Evolutionary conservation across 305 asterid genomes (phyloP).

Genomic region (Fraxinus baroniana): DNA sequence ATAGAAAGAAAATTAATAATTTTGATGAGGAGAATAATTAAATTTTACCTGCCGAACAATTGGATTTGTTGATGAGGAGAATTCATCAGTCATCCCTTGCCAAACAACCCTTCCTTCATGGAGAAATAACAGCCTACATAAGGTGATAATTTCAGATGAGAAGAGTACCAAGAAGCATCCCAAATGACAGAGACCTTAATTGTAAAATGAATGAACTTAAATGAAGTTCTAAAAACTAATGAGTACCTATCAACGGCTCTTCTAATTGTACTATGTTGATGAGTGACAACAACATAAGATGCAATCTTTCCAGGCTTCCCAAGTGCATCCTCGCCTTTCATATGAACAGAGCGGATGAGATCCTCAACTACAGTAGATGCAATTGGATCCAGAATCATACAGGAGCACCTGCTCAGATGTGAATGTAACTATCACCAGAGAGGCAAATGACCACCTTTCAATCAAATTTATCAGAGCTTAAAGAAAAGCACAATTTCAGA

Average conservation of each 20-base stretch:
- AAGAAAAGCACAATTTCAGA: neutral
- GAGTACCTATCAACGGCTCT: constrained; percentile 94
- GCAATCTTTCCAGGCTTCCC: constrained; percentile 90
- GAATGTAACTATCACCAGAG: constrained; percentile 7
- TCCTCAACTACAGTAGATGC: constrained; percentile 99
- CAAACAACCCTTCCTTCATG: constrained; percentile 90
- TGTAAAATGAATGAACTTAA: constrained; percentile 8
- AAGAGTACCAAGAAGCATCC: constrained; percentile 17
- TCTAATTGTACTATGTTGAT: constrained; percentile 94
- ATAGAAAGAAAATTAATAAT: neutral
- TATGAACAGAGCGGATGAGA: constrained; percentile 93
- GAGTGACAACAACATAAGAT: constrained; percentile 91
- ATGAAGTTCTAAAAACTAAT: constrained; percentile 15
- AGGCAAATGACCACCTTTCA: constrained; percentile 1
- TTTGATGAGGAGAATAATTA: neutral
- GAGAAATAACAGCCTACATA: constrained; percentile 72
- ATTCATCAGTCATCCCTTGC: constrained; percentile 97
- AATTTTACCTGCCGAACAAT: constrained; percentile 81
- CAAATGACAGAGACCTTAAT: constrained; percentile 14
- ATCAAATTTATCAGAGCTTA: neutral
- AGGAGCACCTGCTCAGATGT: constrained; percentile 70
- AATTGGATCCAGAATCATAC: constrained; percentile 97
- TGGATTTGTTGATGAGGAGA: constrained; percentile 75
- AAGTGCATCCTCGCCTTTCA: constrained; percentile 76
- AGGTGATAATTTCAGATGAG: constrained; percentile 20